Evolutionary conservation across 169 alveolate species (phyloP).

Genomic region (Plasmodium chabaudi): DNA sequence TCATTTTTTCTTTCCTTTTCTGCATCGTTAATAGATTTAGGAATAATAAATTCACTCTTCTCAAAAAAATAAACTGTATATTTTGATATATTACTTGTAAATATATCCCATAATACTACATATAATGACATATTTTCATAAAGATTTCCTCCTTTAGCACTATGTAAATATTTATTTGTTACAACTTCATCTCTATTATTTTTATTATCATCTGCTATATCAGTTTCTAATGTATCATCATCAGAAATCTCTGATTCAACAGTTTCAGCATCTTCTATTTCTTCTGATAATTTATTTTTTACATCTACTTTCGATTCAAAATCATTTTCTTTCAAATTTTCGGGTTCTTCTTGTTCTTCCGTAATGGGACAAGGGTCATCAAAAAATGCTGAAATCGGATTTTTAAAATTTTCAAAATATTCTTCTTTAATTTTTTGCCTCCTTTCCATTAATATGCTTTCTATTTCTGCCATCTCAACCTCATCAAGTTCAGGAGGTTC

Average conservation of each 20-base stretch:
- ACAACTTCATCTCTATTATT: not conserved
- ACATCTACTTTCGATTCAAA: too few relatives aligned
- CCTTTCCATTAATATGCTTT: slow-evolving; percentile 25
- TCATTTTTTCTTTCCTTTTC: slow-evolving; percentile 66
- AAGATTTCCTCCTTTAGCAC: not conserved
- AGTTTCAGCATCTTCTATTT: too few relatives aligned
- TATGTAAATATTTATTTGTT: slow-evolving; percentile 33
- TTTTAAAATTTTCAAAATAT: slow-evolving; percentile 20
- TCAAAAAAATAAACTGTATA: slow-evolving; percentile 45
- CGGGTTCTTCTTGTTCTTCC: too few relatives aligned
- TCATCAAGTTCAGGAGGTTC: not conserved
- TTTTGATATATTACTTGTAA: slow-evolving; percentile 48
- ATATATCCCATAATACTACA: slow-evolving; percentile 72
- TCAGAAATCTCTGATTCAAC: too few relatives aligned
- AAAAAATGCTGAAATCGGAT: not conserved
- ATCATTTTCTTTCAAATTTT: too few relatives aligned
- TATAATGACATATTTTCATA: slow-evolving; percentile 61
- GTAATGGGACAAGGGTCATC: not conserved
- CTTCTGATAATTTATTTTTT: too few relatives aligned
- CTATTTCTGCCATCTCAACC: not conserved
- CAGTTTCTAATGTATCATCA: not conserved
- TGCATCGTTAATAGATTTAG: slow-evolving; percentile 37
- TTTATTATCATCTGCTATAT: not conserved
- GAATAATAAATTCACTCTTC: slow-evolving; percentile 22
- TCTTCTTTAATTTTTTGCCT: slow-evolving; percentile 45